Percentiles rank a stretch among this genome's conserved stretches.
These are phyloP conservation scores for Schizochytrium sp. DNA, from an alignment of 108 stramenopile species.

Conservation along the genomic window DNA sequence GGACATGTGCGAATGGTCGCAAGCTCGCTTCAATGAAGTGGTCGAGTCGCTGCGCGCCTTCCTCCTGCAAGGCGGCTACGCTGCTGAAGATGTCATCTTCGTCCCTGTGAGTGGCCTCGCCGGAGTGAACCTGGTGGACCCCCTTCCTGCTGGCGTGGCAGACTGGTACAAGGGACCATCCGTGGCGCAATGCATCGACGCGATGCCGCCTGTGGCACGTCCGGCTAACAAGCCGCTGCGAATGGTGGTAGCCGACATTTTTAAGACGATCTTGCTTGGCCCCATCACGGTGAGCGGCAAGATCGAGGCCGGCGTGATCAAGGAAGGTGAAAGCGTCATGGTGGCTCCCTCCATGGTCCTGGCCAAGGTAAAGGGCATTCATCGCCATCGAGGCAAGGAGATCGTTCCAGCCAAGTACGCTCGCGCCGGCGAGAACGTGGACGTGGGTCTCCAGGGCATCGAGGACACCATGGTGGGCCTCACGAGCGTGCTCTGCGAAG, in stretches of 20 bases:
- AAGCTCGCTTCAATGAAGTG: constrained; percentile 54
- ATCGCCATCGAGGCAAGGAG: constrained; percentile 54
- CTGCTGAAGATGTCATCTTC: constrained; percentile 39
- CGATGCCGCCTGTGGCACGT: constrained; percentile 38
- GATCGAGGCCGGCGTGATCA: constrained; percentile 66
- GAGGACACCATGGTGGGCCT: constrained; percentile 63
- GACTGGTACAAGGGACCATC: constrained; percentile 66
- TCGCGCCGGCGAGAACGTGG: constrained; percentile 76
- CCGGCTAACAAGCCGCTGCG: constrained; percentile 46
- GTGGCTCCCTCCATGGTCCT: constrained; percentile 71
- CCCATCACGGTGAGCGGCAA: constrained; percentile 60
- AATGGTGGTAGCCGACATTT: constrained; percentile 56
- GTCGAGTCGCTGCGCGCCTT: constrained; percentile 36
- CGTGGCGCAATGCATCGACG: constrained; percentile 55
- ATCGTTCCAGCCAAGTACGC: constrained; percentile 42
- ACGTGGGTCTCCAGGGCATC: constrained; percentile 59
- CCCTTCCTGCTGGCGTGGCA: constrained; percentile 26
- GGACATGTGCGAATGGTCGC: constrained; percentile 53
- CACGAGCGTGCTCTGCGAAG: constrained; percentile 66
- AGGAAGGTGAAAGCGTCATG: constrained; percentile 54
- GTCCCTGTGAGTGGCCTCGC: constrained; percentile 61
- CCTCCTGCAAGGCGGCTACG: constrained; percentile 44
- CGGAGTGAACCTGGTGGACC: constrained; percentile 49
- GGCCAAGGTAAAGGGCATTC: constrained; percentile 53
- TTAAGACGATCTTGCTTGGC: constrained; percentile 55